Evolutionary conservation across 2,329 filamentous ascomycete species (phyloP).

Genomic region (Cladosporium sp.): DNA sequence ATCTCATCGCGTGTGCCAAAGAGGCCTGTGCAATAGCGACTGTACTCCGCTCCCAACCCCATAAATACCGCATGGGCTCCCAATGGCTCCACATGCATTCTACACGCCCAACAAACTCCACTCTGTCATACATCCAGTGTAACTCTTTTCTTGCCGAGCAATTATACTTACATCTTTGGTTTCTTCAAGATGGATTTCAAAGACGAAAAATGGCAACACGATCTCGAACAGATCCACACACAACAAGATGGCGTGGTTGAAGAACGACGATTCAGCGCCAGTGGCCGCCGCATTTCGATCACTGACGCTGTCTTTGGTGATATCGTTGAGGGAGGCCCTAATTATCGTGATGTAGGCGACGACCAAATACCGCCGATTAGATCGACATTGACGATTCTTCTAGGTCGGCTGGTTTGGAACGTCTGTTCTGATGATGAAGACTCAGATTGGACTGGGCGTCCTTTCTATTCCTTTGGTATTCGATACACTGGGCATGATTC

Average conservation of each 20-base stretch:
- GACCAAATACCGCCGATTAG: neutral
- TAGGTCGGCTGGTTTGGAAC: slow-evolving; percentile 49
- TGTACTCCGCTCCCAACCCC: neutral
- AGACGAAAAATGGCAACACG: slow-evolving; percentile 8
- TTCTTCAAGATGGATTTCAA: neutral
- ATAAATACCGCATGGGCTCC: neutral
- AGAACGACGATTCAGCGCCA: slow-evolving; percentile 9
- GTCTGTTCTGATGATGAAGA: slow-evolving; percentile 44
- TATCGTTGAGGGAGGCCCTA: slow-evolving; percentile 17
- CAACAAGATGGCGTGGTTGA: neutral
- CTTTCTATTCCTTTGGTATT: slow-evolving; percentile 46
- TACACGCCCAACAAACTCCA: neutral
- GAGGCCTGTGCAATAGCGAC: neutral
- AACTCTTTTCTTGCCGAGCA: neutral
- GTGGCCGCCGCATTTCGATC: slow-evolving; percentile 7
- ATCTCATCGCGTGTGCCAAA: neutral
- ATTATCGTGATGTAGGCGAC: slow-evolving; percentile 18
- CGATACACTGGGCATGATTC: slow-evolving; percentile 45
- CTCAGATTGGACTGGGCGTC: slow-evolving; percentile 44
- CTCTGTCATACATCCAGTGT: neutral
- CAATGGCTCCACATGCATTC: neutral
- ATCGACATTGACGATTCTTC: slow-evolving; percentile 21
- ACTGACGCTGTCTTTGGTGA: slow-evolving; percentile 21
- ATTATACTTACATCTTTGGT: neutral
- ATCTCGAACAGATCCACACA: neutral